These are phyloP conservation scores for Zygosaccharomyces sapae DNA, from an alignment of 1,139 yeast species.

Conservation along the genomic window DNA sequence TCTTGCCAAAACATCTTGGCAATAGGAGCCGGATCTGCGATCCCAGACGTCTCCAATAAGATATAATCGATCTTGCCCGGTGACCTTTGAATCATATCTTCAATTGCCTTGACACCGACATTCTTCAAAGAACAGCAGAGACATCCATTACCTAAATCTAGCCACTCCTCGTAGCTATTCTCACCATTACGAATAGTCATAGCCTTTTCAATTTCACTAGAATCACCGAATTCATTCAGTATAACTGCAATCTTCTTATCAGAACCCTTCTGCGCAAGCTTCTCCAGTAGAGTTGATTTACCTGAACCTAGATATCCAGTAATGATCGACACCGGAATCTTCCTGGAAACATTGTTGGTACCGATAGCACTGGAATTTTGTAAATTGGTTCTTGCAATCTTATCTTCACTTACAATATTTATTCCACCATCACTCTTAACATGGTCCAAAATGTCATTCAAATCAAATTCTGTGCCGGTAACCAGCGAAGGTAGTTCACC, in stretches of 20 bases:
- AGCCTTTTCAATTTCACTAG: conserved; percentile 84
- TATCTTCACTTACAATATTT: conserved; percentile 30
- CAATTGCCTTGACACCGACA: conserved; percentile 91
- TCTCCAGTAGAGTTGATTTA: conserved; percentile 77
- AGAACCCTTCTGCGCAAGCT: conserved; percentile 60
- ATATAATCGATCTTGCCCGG: conserved; percentile 81
- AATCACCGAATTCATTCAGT: conserved; percentile 84
- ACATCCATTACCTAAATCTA: conserved; percentile 94
- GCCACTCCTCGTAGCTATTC: conserved; percentile 82
- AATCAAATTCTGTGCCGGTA: conserved; percentile 37
- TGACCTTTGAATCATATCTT: conserved; percentile 69
- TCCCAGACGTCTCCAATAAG: conserved; percentile 87
- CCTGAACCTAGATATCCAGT: conserved; percentile 97
- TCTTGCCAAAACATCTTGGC: conserved; percentile 98
- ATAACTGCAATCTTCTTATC: conserved; percentile 77
- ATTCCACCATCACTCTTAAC: conserved; percentile 31
- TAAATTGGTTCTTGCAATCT: conserved; percentile 31
- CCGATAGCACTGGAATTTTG: conserved; percentile 24
- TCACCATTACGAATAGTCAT: conserved; percentile 67
- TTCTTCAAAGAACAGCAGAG: conserved; percentile 94
- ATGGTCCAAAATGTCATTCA: conserved; percentile 24
- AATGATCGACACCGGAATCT: conserved; percentile 86
- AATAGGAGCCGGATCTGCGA: conserved; percentile 98
- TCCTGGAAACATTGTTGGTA: conserved; percentile 30
- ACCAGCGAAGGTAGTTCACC: conserved; percentile 56